Evolutionary conservation across 305 asterid species (phyloP), one percentile per base, ranked within the genome.

Genomic region (Andrographis paniculata): DNA sequence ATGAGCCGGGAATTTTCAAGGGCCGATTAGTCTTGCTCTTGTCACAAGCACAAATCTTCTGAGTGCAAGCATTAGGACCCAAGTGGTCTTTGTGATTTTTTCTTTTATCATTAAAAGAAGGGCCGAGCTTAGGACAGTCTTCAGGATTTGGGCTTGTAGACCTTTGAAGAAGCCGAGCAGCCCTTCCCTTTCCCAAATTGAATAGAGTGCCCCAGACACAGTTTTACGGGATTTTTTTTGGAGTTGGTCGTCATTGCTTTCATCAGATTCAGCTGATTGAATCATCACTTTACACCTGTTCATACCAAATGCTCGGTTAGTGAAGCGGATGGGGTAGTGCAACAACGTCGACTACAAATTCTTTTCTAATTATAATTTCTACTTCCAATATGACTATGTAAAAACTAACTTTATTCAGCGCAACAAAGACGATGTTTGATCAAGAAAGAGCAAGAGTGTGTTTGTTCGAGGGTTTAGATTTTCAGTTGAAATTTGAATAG

Each of bases 271-370:
- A 30, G 94, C 88, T 20, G 96, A 58, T 62, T 89, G 98, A 55
- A 89, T 86, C 78, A 84, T 72, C 72, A 89, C 98, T 75, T 89
- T 89, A 62, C 98, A 89, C 80, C 95, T 89, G 60, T 42, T 15
- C 17, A 21, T 27, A 14, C 16, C 23, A 51, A 28, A 56, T 55
- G 28, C 50, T 33, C 54, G 40, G 21, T 48, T 35, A 50, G 14
- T 50, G 35, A 58, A 16, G 16, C 38, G 20, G n/a, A 44, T 5
- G 8, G 37, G 20, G 4, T 14, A 42, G n/a, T n/a, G n/a, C n/a
- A n/a, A n/a, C n/a, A n/a, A n/a, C n/a, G n/a, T n/a, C n/a, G n/a
- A n/a, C n/a, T n/a, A n/a, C n/a, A n/a, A n/a, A n/a, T n/a, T n/a
- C n/a, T n/a, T n/a, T n/a, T n/a, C n/a, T n/a, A n/a, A n/a, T n/a